Evolutionary conservation across 805 yeast genomes (phyloP).

Genomic region (Candida sphagnicola): DNA sequence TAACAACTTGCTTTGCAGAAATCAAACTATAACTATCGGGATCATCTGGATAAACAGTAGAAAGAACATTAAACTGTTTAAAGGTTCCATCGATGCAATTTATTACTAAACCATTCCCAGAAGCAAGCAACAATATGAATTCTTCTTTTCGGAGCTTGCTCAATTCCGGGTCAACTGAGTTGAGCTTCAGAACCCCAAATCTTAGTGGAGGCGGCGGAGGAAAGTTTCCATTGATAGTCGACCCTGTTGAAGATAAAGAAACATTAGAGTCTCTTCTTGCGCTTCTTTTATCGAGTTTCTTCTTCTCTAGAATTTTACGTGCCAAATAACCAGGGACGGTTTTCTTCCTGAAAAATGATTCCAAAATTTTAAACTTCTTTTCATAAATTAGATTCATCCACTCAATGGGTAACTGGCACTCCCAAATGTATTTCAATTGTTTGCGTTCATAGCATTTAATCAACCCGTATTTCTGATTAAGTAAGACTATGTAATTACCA

Average conservation of each 20-base stretch:
- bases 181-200: conserved; percentile 6
- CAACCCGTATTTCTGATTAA: conserved; percentile 45
- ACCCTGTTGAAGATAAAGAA: conserved; percentile 18
- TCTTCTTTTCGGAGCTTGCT: conserved; percentile 36
- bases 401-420: conserved; percentile 37
- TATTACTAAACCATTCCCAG: conserved; percentile 48
- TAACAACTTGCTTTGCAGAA: conserved; percentile 52
- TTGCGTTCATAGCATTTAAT: conserved; percentile 61
- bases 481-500: conserved; percentile 55
- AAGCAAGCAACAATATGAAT: conserved; percentile 48
- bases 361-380: conserved; percentile 39
- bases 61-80: conserved; percentile 22
- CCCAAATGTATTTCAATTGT: conserved; percentile 57
- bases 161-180: conserved; percentile 8
- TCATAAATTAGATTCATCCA: conserved; percentile 11
- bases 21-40: conserved; percentile 23
- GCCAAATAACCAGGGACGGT: conserved; percentile 46
- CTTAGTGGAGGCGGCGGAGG: conserved; percentile 23
- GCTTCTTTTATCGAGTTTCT: conserved; percentile 11
- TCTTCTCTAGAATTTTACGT: conserved; percentile 25
- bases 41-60: conserved; percentile 15
- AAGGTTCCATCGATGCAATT: conserved; percentile 47
- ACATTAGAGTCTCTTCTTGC: conserved; percentile 31
- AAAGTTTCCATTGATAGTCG: conserved; percentile 29
- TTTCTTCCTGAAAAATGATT: conserved; percentile 56